These are phyloP conservation scores for Scutellaria baicalensis DNA, from an alignment of 257 asterid genomes.

Conservation along the genomic window DNA sequence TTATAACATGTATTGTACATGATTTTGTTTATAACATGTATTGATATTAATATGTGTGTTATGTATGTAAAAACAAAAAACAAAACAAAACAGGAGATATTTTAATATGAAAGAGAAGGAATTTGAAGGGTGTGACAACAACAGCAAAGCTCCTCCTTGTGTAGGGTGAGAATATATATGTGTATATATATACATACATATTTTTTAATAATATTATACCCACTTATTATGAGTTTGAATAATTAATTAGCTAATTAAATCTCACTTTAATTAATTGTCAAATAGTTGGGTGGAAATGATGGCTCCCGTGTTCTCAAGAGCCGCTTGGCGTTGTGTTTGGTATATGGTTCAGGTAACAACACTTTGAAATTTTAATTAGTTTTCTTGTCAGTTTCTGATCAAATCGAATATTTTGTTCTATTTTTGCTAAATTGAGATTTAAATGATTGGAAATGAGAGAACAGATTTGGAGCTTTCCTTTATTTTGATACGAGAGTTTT, in stretches of 20 bases:
- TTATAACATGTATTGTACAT: not conserved
- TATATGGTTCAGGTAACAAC: slow-evolving; percentile 72
- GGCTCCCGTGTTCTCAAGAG: slow-evolving; percentile 92
- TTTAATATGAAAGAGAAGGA: slow-evolving; percentile 1
- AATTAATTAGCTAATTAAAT: no score
- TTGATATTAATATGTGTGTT: not conserved
- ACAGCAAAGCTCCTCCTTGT: slow-evolving; percentile 80
- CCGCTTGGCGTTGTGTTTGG: slow-evolving; percentile 96
- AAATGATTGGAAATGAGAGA: no score
- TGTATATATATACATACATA: no score
- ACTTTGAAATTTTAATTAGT: no score
- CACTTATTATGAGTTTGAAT: no score
- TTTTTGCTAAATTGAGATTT: no score
- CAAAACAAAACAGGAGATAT: slow-evolving; percentile 63
- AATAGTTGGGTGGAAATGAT: slow-evolving; percentile 95
- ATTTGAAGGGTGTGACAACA: slow-evolving; percentile 44
- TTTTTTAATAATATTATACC: no score
- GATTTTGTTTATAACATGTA: not conserved
- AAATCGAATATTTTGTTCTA: no score
- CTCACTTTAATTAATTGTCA: no score
- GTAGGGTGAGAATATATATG: slow-evolving; percentile 50
- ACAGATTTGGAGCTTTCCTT: no score
- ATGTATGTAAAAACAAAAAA: not conserved
- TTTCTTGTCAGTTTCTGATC: no score
- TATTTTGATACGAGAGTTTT: no score